A percentile compares a stretch with the other conserved stretches of the same genome.
Conservation (phyloP, 176 grass and related monocot genomes). For the Triticum dicoccoides region DNA sequence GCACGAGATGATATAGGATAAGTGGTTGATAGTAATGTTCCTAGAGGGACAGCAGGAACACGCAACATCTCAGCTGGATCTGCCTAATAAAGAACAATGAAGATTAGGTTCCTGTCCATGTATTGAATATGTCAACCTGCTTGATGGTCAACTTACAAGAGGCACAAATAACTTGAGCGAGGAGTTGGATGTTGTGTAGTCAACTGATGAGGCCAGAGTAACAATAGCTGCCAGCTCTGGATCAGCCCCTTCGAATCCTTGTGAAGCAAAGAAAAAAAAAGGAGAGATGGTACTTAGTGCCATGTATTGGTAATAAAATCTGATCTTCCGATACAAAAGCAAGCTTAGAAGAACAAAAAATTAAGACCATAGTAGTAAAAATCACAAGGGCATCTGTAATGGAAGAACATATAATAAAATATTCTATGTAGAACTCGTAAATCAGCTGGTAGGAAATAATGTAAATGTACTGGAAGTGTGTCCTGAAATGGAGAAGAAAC, state of each 20-base stretch:
- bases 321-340: not conserved
- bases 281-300: constrained; percentile 17
- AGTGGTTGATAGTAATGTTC: constrained; percentile 66
- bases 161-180: constrained; percentile 90
- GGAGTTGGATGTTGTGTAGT: constrained; percentile 94
- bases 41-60: constrained; percentile 82
- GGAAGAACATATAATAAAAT: constrained; percentile 1
- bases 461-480: not conserved
- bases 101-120: constrained; percentile 27
- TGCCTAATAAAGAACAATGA: constrained; percentile 54
- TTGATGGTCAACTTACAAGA: constrained; percentile 59
- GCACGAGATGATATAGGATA: constrained; percentile 81
- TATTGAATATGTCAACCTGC: not conserved
- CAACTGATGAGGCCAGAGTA: constrained; percentile 90
- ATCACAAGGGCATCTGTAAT: constrained; percentile 1
- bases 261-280: constrained; percentile 37
- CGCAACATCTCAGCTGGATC: constrained; percentile 77
- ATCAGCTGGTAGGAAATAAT: not conserved
- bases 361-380: not conserved
- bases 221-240: constrained; percentile 69
- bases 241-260: constrained; percentile 57
- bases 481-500: constrained; percentile 4
- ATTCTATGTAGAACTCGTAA: not conserved
- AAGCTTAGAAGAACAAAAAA: constrained; percentile 29
- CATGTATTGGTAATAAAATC: not conserved